phyloP scores from a whole-genome alignment of 306 rosid genomes.

The Coriaria nepalensis region DNA sequence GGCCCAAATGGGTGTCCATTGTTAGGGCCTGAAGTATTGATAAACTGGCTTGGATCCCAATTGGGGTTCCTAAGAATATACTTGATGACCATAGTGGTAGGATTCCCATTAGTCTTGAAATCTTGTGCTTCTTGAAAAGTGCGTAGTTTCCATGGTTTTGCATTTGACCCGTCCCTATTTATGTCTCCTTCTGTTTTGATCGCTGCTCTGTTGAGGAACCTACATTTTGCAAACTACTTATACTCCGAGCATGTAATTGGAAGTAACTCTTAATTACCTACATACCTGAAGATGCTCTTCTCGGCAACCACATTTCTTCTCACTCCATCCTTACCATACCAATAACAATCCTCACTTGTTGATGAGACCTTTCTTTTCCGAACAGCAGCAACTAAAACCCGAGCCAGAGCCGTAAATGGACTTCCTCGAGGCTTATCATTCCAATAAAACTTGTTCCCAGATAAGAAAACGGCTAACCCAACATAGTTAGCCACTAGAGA shows the following conservation, averaged over 20 bases:
- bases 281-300: too few relatives aligned
- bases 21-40: constrained; percentile 44
- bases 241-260: too few relatives aligned
- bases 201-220: constrained; percentile 44
- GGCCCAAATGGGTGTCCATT: constrained; percentile 43
- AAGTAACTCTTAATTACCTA: too few relatives aligned
- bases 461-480: constrained; percentile 12
- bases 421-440: constrained; percentile 20
- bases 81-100: constrained; percentile 37
- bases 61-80: constrained; percentile 34
- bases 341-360: constrained; percentile 12
- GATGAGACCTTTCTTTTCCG: constrained; percentile 29
- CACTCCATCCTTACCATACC: constrained; percentile 6
- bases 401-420: constrained; percentile 15
- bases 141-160: constrained; percentile 46
- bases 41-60: constrained; percentile 27
- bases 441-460: constrained; percentile 23
- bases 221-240: constrained; percentile 1
- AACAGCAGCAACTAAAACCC: constrained; percentile 25
- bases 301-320: not conserved
- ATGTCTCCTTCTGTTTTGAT: constrained; percentile 34
- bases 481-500: constrained; percentile 12
- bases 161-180: constrained; percentile 19
- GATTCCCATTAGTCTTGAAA: constrained; percentile 34
- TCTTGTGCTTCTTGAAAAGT: constrained; percentile 45